Conservation (phyloP, 495 filamentous ascomycete species). For the Aspergillus sclerotioniger region DNA sequence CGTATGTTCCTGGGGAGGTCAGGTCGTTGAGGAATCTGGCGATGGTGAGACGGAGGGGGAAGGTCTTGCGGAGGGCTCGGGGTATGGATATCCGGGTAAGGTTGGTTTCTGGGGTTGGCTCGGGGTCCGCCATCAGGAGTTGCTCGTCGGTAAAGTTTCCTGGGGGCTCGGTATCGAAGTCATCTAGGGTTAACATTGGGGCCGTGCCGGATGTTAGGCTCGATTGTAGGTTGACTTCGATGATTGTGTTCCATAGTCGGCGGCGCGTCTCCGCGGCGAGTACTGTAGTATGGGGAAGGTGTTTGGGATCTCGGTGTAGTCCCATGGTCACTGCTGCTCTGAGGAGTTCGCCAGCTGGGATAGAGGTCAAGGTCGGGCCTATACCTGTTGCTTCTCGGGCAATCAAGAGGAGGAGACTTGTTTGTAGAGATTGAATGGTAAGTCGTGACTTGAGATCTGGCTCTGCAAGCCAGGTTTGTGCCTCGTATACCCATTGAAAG, state of each 20-base stretch:
- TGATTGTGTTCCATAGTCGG: slow-evolving; percentile 59
- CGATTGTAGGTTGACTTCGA: slow-evolving; percentile 54
- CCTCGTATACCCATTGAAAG: slow-evolving; percentile 49
- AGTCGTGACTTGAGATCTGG: slow-evolving; percentile 51
- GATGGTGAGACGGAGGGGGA: slow-evolving; percentile 47
- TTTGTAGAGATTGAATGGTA: slow-evolving; percentile 43
- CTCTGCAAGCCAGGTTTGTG: slow-evolving; percentile 51
- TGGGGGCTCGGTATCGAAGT: slow-evolving; percentile 56
- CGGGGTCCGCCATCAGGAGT: slow-evolving; percentile 18
- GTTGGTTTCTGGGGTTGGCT: slow-evolving; percentile 29
- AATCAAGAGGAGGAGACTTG: slow-evolving; percentile 47
- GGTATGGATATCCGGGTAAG: slow-evolving; percentile 46
- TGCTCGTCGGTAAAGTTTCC: slow-evolving; percentile 47
- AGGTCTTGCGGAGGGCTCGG: slow-evolving; percentile 44
- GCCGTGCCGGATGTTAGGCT: slow-evolving; percentile 53
- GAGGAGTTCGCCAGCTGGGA: slow-evolving; percentile 52
- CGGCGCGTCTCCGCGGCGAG: slow-evolving; percentile 55
- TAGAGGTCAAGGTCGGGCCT: slow-evolving; percentile 54
- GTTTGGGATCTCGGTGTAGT: slow-evolving; percentile 56
- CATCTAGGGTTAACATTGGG: slow-evolving; percentile 44
- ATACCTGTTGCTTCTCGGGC: slow-evolving; percentile 47
- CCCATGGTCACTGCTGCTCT: slow-evolving; percentile 60
- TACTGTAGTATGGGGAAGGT: slow-evolving; percentile 39
- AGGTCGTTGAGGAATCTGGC: slow-evolving; percentile 47
- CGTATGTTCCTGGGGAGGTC: slow-evolving; percentile 29